A percentile compares a stretch with the other conserved stretches of the same genome.
Conservation (phyloP, 2,329 filamentous ascomycete species). For the Cladophialophora yegresii region DNA sequence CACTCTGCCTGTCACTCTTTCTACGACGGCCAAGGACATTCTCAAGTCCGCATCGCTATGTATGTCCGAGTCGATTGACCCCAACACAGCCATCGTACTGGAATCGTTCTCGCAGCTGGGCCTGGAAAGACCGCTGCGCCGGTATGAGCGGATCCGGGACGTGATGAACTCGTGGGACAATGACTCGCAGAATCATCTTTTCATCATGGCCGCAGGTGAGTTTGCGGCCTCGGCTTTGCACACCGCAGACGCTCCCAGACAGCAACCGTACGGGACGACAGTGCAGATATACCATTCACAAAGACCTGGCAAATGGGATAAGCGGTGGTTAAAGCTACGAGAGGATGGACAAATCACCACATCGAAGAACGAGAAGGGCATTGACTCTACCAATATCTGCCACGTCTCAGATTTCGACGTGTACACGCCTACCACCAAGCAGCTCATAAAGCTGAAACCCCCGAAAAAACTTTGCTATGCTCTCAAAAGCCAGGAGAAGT, state of each 20-base stretch:
- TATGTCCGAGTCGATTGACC: slow-evolving; percentile 65
- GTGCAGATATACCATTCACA: slow-evolving; percentile 79
- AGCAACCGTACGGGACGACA: slow-evolving; percentile 66
- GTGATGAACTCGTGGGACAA: slow-evolving; percentile 91
- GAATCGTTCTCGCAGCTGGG: slow-evolving; percentile 76
- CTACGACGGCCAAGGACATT: slow-evolving; percentile 74
- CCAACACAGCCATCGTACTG: slow-evolving; percentile 68
- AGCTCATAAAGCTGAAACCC: slow-evolving; percentile 72
- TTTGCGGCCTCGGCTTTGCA: slow-evolving; percentile 55
- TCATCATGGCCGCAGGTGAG: slow-evolving; percentile 61
- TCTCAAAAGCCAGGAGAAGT: slow-evolving; percentile 89
- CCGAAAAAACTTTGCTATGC: slow-evolving; percentile 85
- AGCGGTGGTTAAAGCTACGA: slow-evolving; percentile 74
- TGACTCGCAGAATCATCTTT: slow-evolving; percentile 73
- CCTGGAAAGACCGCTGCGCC: slow-evolving; percentile 77
- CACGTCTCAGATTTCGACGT: slow-evolving; percentile 92
- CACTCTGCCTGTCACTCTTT: slow-evolving; percentile 69
- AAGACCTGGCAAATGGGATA: slow-evolving; percentile 82
- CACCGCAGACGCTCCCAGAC: slow-evolving; percentile 62
- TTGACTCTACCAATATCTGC: slow-evolving; percentile 63
- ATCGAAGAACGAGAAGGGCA: slow-evolving; percentile 70
- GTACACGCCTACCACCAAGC: slow-evolving; percentile 71
- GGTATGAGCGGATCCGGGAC: slow-evolving; percentile 82
- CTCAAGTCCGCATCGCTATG: slow-evolving; percentile 66
- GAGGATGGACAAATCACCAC: slow-evolving; percentile 69